Evolutionary conservation across 2,329 filamentous ascomycete genomes (phyloP).

Genomic region (Penicillium verrucosum): DNA sequence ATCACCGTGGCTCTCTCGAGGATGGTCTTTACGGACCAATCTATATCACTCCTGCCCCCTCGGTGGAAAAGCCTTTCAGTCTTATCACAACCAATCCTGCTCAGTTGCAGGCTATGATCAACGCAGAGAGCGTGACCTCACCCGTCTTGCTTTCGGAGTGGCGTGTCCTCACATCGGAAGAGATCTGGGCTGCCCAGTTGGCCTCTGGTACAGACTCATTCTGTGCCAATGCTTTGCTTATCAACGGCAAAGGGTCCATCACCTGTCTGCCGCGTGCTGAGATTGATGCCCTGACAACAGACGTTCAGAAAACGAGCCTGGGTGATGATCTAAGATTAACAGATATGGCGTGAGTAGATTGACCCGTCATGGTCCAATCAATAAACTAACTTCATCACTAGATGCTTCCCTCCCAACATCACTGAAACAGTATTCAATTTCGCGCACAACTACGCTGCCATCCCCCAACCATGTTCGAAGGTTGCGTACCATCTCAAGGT

Average conservation of each 20-base stretch:
- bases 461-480: constrained; percentile 22
- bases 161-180: constrained; percentile 52
- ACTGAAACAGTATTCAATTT: constrained; percentile 16
- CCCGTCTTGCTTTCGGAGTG: constrained; percentile 58
- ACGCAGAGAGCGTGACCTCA: constrained; percentile 48
- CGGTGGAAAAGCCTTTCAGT: constrained; percentile 27
- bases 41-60: constrained; percentile 40
- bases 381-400: constrained; percentile 1
- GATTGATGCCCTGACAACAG: constrained; percentile 35
- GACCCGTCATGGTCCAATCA: too few relatives aligned
- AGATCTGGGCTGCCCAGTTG: constrained; percentile 36
- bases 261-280: constrained; percentile 22
- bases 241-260: constrained; percentile 55
- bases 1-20: constrained; percentile 54
- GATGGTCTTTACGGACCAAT: constrained; percentile 61
- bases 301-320: constrained; percentile 9
- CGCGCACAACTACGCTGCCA: constrained; percentile 16
- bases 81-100: constrained; percentile 32
- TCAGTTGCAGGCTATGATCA: constrained; percentile 43
- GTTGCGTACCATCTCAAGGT: constrained; percentile 26
- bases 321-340: constrained; percentile 24
- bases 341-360: constrained; percentile 26
- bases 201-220: constrained; percentile 41
- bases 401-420: constrained; percentile 26
- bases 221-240: constrained; percentile 60